phyloP scores from a whole-genome alignment of 1,284 basidiomycete genomes.

The Leccinum griseonigrum region DNA sequence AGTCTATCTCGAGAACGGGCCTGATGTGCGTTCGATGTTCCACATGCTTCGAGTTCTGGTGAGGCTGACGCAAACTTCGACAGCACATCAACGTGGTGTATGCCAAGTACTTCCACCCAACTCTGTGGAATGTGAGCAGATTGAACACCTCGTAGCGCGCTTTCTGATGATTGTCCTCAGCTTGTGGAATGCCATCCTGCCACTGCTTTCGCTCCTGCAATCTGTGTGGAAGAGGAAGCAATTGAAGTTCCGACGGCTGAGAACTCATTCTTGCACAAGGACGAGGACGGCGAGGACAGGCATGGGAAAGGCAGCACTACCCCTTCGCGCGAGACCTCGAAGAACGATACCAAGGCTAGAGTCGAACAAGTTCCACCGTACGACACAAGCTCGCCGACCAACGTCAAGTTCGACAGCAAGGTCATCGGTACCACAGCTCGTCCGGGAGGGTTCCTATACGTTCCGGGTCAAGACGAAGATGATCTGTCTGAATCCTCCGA shows the following conservation, averaged over 20 bases:
- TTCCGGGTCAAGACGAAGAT: slow-evolving; percentile 2
- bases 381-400: slow-evolving; percentile 10
- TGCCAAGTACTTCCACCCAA: slow-evolving; percentile 25
- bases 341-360: not conserved
- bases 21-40: slow-evolving; percentile 9
- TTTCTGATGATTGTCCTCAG: slow-evolving; percentile 2
- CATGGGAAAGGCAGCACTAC: not conserved
- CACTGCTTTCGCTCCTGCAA: slow-evolving; percentile 17
- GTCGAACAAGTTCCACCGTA: slow-evolving; percentile 16
- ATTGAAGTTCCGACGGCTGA: not conserved
- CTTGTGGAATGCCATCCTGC: slow-evolving; percentile 21
- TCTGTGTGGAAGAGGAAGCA: slow-evolving; percentile 25
- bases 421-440: slow-evolving; percentile 21
- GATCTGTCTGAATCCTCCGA: not conserved
- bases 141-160: fast-evolving
- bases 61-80: slow-evolving; percentile 2
- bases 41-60: not conserved
- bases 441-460: slow-evolving; percentile 9
- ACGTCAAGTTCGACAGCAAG: slow-evolving; percentile 16
- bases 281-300: slow-evolving; percentile 5
- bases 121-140: slow-evolving; percentile 21
- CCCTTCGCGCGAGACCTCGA: not conserved
- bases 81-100: slow-evolving; percentile 25
- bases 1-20: slow-evolving; percentile 11
- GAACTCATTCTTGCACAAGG: slow-evolving; percentile 19